Conservation (phyloP, 2,329 filamentous ascomycete species). For the Cryphonectria carpinicola region DNA sequence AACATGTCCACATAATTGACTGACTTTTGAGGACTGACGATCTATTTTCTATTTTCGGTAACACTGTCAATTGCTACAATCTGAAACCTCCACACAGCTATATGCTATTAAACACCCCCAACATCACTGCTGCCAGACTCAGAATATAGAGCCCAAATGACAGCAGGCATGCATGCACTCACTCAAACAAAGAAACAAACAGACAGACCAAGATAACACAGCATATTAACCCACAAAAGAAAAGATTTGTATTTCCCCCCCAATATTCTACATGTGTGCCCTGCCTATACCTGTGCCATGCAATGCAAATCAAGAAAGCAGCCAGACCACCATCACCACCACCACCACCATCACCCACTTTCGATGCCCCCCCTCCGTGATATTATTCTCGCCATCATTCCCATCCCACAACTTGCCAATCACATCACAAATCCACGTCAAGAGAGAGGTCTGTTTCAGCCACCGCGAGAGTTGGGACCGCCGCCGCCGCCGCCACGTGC, state of each 20-base stretch:
- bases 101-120: not conserved
- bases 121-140: not conserved
- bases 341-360: no score
- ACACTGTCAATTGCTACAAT: no score
- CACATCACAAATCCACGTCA: not conserved
- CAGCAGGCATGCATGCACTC: not conserved
- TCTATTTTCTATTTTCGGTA: no score
- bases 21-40: no score
- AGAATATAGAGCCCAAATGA: not conserved
- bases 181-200: not conserved
- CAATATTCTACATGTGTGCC: not conserved
- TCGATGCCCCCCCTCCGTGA: no score
- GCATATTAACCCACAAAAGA: not conserved
- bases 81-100: no score
- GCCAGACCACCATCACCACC: not conserved
- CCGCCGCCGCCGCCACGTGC: conserved; percentile 39
- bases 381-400: not conserved
- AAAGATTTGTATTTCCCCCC: not conserved
- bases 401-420: not conserved
- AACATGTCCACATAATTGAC: no score
- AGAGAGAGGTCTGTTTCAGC: not conserved
- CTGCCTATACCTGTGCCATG: conserved; percentile 4
- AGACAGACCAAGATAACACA: not conserved
- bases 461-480: conserved; percentile 12
- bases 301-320: conserved; percentile 3